These are phyloP conservation scores for Diaporthe velutina DNA, from an alignment of 2,329 filamentous ascomycete genomes.

Conservation along the genomic window DNA sequence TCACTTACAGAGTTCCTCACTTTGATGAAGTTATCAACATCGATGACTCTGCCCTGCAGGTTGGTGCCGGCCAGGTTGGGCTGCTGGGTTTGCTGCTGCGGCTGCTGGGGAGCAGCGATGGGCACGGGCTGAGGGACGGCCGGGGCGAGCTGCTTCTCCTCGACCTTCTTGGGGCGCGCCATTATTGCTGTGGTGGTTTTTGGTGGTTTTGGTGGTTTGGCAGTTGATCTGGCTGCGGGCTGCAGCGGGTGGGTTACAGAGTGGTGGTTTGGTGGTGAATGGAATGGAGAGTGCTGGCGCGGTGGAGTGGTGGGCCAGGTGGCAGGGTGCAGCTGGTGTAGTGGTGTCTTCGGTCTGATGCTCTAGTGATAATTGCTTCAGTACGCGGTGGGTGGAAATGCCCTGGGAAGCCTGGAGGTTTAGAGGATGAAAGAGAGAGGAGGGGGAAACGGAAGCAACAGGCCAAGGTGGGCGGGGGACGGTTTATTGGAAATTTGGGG, in stretches of 20 bases:
- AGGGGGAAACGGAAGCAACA: slow-evolving; percentile 30
- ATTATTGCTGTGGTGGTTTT: slow-evolving; percentile 44
- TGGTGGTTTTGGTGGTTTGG: slow-evolving; percentile 26
- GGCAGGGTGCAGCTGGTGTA: slow-evolving; percentile 26
- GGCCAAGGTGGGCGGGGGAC: slow-evolving; percentile 32
- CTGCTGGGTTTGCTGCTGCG: slow-evolving; percentile 24
- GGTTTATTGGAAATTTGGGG: slow-evolving; percentile 36
- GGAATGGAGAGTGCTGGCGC: not conserved
- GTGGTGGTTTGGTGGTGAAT: not conserved
- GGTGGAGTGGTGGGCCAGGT: slow-evolving; percentile 27
- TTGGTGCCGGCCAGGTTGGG: slow-evolving; percentile 29
- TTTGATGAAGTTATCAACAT: slow-evolving; percentile 82
- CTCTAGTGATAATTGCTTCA: slow-evolving; percentile 31
- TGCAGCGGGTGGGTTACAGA: slow-evolving; percentile 6
- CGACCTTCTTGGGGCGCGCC: slow-evolving; percentile 56
- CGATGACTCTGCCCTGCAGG: slow-evolving; percentile 60
- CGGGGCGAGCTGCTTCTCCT: slow-evolving; percentile 39
- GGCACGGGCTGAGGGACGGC: slow-evolving; percentile 33
- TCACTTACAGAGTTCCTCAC: slow-evolving; percentile 84
- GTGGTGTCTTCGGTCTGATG: slow-evolving; percentile 21
- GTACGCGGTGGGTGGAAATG: slow-evolving; percentile 31
- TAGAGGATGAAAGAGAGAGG: slow-evolving; percentile 37
- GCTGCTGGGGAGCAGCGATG: slow-evolving; percentile 30
- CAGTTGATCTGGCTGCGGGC: not conserved
- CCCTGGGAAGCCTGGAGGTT: slow-evolving; percentile 35